Evolutionary conservation across 768 basidiomycete genomes (phyloP).

Genomic region (Pleurotus giganteus): DNA sequence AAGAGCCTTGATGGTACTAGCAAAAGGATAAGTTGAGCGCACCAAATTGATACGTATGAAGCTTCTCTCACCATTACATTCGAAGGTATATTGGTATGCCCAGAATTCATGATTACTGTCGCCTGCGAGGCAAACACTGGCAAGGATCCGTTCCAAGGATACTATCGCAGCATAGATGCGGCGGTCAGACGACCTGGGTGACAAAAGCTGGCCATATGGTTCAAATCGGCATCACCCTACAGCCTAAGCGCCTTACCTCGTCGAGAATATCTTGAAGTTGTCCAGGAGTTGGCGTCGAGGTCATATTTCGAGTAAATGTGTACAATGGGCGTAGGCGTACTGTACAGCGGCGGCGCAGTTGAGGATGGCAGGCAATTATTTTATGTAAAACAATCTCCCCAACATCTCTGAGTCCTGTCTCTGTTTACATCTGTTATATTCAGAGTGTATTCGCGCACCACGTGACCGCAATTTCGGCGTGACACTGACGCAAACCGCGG

Average conservation of each 20-base stretch:
- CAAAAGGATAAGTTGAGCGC: neutral
- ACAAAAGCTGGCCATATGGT: conserved; percentile 2
- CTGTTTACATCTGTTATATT: neutral
- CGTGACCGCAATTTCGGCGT: neutral
- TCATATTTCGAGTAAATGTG: neutral
- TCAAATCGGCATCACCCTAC: neutral
- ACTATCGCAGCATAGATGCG: conserved; percentile 2
- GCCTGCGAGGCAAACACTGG: conserved; percentile 43
- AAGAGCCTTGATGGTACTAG: conserved; percentile 69
- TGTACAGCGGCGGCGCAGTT: neutral
- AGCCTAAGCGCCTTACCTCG: neutral
- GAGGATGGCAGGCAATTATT: neutral
- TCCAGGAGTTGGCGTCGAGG: neutral
- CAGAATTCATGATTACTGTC: conserved; percentile 44
- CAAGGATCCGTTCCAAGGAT: conserved; percentile 53
- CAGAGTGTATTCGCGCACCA: neutral
- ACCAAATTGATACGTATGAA: neutral
- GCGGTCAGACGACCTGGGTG: conserved; percentile 7
- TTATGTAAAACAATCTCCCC: neutral
- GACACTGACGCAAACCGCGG: too few relatives aligned
- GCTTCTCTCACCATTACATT: conserved; percentile 83
- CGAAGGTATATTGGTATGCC: conserved; percentile 73
- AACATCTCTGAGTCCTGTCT: neutral
- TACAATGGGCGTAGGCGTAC: too few relatives aligned
- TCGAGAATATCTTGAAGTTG: conserved; percentile 7